Evolutionary conservation across 1,284 basidiomycete genomes (phyloP), one percentile per base, ranked within the genome.

Genomic region (Cryptococcus neoformans): DNA sequence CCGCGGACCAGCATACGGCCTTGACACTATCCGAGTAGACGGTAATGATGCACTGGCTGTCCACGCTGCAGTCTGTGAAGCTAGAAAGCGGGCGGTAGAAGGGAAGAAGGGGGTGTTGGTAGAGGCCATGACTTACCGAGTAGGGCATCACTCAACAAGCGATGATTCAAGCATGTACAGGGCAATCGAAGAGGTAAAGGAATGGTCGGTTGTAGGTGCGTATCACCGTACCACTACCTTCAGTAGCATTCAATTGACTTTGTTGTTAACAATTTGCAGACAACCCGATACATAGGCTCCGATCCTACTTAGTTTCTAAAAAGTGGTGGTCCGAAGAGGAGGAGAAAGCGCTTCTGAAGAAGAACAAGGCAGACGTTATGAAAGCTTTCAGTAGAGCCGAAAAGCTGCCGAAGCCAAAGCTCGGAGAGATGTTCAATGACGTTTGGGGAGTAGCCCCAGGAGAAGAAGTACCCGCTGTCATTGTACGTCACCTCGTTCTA

Each of bases 31-130:
- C 56, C 83, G 92, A 47, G 93, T 97, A 2, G 93, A 97, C 68
- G 94, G 94, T 12, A 97, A 97, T 73, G 93, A 97, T 72, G 82
- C 92, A 7, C 81, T 97, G 2, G 93, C 93, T 0, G 92, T 97
- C 1, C 81, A 90, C 17, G 80, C 81, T n/a, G 91, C 89, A 3
- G 86, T 91, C 11, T 82, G 83, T 50, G 90, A 92, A 68, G 94
- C 89, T 6, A 81, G 91, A 50, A 78, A 81, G 55, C 80, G 87
- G 47, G 92, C 91, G 60, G 80, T 95, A 12, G 84, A 87, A 62
- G 84, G 87, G 55, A 87, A 89, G 38, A 83, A 90, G 44, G 90
- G 89, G 6, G 89, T 96, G 0, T 80, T 97, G 38, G 83, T 97
- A 54, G 93, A 97, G 79, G 89, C 90, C 5, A 93, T 95, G 90